Conservation (phyloP, 2,329 filamentous ascomycete species). For the Pseudogymnoascus sp. region DNA sequence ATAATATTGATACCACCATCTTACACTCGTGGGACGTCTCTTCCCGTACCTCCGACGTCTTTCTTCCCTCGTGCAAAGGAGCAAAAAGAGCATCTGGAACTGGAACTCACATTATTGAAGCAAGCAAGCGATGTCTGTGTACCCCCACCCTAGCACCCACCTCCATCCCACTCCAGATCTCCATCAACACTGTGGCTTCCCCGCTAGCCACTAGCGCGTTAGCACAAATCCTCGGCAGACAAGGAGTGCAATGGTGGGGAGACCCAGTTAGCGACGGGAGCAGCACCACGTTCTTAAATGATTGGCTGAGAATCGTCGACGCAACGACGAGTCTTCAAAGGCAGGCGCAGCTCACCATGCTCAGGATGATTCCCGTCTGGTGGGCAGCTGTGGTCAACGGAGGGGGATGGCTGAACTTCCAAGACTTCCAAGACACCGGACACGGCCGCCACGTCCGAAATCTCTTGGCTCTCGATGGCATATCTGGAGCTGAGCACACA, state of each 20-base stretch:
- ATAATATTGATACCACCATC: no score
- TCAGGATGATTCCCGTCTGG: not conserved
- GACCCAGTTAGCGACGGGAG: conserved; percentile 4
- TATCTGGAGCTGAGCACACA: not conserved
- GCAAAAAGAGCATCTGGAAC: no score
- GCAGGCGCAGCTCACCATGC: not conserved
- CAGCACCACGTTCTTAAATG: not conserved
- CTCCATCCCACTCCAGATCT: not conserved
- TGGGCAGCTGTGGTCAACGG: not conserved
- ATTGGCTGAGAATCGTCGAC: not conserved
- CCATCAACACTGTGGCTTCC: not conserved
- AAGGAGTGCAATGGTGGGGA: not conserved
- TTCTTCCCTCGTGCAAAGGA: no score
- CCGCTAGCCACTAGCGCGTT: not conserved
- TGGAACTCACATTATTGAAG: no score
- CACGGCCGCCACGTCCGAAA: not conserved
- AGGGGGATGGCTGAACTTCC: no score
- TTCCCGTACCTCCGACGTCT: no score
- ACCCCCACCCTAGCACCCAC: not conserved
- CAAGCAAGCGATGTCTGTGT: not conserved
- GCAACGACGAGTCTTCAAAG: not conserved
- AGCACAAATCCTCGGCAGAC: not conserved
- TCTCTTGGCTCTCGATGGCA: not conserved
- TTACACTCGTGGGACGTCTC: no score
- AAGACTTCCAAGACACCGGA: not conserved